phyloP scores from a whole-genome alignment of 2,329 filamentous ascomycete genomes.

The Paramyrothecium sp. region DNA sequence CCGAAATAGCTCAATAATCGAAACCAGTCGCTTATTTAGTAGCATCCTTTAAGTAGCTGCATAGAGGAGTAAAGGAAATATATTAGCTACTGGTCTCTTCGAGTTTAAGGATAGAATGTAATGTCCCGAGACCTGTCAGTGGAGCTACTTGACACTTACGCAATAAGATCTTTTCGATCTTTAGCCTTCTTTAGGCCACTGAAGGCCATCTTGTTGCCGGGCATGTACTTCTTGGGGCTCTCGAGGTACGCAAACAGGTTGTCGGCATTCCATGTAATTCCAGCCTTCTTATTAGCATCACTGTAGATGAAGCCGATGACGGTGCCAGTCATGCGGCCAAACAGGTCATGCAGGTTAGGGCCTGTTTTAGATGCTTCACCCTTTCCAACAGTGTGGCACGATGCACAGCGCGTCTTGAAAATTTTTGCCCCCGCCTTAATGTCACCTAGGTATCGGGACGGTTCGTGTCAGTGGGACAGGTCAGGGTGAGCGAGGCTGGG shows the following conservation, averaged over 20 bases:
- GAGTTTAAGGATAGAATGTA: too few relatives aligned
- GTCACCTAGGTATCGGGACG: constrained; percentile 80
- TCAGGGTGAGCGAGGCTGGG: too few relatives aligned
- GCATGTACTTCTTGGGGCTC: constrained; percentile 99
- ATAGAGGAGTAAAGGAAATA: constrained; percentile 18
- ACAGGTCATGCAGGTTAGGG: constrained; percentile 94
- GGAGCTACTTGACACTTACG: constrained; percentile 60
- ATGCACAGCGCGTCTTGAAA: constrained; percentile 98
- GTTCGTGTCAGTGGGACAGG: too few relatives aligned
- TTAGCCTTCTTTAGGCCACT: constrained; percentile 99
- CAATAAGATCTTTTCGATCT: constrained; percentile 98
- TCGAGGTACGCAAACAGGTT: constrained; percentile 97
- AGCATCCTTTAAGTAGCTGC: constrained; percentile 66
- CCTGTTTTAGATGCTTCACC: constrained; percentile 97
- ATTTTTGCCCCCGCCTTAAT: constrained; percentile 95
- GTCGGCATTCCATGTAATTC: constrained; percentile 80
- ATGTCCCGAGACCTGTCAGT: too few relatives aligned
- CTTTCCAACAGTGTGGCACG: constrained; percentile 95
- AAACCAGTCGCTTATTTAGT: constrained; percentile 68
- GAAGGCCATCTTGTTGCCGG: constrained; percentile 99
- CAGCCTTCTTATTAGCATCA: constrained; percentile 99
- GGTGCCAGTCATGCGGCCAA: constrained; percentile 90
- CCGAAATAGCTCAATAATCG: too few relatives aligned
- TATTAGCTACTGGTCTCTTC: too few relatives aligned
- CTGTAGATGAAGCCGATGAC: constrained; percentile 95